Evolutionary conservation across 331 rosid genomes (phyloP).

Genomic region (Prunus yedoensis): DNA sequence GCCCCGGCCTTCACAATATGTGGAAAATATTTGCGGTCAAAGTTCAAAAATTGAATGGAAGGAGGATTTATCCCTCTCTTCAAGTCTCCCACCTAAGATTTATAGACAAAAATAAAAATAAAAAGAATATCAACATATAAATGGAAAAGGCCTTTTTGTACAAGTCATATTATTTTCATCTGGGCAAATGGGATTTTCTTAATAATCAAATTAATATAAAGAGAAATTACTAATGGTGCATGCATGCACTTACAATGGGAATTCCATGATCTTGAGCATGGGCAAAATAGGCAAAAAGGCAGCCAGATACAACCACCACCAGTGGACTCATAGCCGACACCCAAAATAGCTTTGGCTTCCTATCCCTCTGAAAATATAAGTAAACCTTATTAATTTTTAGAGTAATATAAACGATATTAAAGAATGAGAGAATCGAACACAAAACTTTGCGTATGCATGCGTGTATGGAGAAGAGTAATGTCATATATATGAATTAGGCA

Average conservation of each 20-base stretch:
- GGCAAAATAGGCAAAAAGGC: slow-evolving; percentile 53
- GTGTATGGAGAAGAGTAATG: neutral
- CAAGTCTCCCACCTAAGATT: slow-evolving; percentile 66
- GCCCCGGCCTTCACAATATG: slow-evolving; percentile 49
- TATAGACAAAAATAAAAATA: neutral
- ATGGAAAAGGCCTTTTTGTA: too few relatives aligned
- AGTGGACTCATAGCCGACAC: slow-evolving; percentile 80
- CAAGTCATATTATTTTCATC: too few relatives aligned
- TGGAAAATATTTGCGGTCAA: slow-evolving; percentile 45
- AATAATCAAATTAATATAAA: too few relatives aligned
- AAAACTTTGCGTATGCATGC: too few relatives aligned
- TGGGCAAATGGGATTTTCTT: too few relatives aligned
- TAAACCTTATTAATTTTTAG: neutral
- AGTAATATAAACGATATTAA: neutral
- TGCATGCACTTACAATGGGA: slow-evolving; percentile 45
- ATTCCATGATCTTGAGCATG: slow-evolving; percentile 66
- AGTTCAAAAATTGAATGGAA: slow-evolving; percentile 50
- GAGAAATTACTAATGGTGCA: neutral
- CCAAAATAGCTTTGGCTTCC: slow-evolving; percentile 73
- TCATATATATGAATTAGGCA: neutral
- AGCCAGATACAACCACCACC: slow-evolving; percentile 48
- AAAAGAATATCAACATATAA: neutral
- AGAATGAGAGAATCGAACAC: too few relatives aligned
- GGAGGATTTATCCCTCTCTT: slow-evolving; percentile 73
- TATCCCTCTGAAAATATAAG: slow-evolving; percentile 42